A percentile compares a stretch with the other conserved stretches of the same genome.
phyloP scores from a whole-genome alignment of 805 yeast genomes.

The Wickerhamomyces rabaulensis region DNA sequence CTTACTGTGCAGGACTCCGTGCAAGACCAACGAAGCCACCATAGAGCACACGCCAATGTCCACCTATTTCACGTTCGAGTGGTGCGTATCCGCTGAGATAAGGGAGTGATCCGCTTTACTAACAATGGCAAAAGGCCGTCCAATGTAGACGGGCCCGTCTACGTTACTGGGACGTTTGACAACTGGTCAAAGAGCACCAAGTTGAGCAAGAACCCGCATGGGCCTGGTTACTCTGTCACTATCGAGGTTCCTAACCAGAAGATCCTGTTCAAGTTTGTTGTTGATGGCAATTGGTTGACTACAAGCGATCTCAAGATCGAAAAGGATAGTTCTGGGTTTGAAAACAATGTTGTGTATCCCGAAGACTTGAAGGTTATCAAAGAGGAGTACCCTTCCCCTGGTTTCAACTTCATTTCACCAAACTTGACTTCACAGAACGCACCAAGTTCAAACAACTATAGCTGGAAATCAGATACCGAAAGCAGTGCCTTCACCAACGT shows the following conservation, averaged over 20 bases:
- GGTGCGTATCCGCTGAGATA: slow-evolving; percentile 5
- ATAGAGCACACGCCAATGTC: background rate
- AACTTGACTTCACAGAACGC: background rate
- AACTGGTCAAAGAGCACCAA: slow-evolving; percentile 46
- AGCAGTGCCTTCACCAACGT: slow-evolving; percentile 21
- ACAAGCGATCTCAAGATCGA: slow-evolving; percentile 33
- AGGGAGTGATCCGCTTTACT: background rate
- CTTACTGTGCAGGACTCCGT: background rate
- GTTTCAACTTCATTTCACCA: background rate
- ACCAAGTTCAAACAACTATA: background rate
- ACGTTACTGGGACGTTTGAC: slow-evolving; percentile 57
- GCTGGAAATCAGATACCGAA: slow-evolving; percentile 18
- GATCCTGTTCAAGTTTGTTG: slow-evolving; percentile 48
- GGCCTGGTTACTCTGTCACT: slow-evolving; percentile 37
- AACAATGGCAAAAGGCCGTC: slow-evolving; percentile 24
- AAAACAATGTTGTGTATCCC: slow-evolving; percentile 44
- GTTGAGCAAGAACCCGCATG: slow-evolving; percentile 34
- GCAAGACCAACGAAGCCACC: background rate
- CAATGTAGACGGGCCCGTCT: slow-evolving; percentile 32
- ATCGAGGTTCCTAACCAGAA: slow-evolving; percentile 35
- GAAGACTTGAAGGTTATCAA: slow-evolving; percentile 19
- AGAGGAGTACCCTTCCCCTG: slow-evolving; percentile 1
- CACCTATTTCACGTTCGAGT: slow-evolving; percentile 8
- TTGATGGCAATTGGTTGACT: slow-evolving; percentile 52
- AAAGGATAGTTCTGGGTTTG: slow-evolving; percentile 39